Conservation (phyloP, 257 asterid genomes). For the Oldenlandia corymbosa region DNA sequence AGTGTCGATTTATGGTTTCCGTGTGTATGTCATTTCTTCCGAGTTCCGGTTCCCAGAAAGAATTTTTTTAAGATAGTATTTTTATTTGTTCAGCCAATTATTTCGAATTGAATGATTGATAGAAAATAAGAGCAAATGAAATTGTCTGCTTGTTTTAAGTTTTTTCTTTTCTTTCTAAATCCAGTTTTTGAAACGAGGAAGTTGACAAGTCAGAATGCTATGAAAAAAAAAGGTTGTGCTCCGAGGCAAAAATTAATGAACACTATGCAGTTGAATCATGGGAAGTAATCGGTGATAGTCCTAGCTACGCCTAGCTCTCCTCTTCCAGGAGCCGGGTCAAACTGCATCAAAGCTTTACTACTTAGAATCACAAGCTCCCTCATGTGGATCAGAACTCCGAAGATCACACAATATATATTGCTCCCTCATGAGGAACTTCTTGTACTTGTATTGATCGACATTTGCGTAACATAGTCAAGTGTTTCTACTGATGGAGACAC, state of each 20-base stretch:
- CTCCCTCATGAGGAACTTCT: slow-evolving; percentile 90
- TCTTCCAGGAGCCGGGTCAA: slow-evolving; percentile 85
- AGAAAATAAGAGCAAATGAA: no score
- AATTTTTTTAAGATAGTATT: no score
- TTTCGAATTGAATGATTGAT: no score
- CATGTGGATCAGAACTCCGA: slow-evolving; percentile 84
- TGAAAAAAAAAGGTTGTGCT: no score
- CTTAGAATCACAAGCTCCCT: slow-evolving; percentile 27
- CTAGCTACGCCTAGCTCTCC: slow-evolving; percentile 88
- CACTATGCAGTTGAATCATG: slow-evolving; percentile 35
- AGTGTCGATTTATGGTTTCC: no score
- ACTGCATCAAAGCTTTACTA: slow-evolving; percentile 30
- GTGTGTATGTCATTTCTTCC: no score
- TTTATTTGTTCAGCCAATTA: no score
- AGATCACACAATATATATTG: slow-evolving; percentile 92
- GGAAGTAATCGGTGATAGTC: slow-evolving; percentile 80
- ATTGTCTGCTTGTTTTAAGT: no score
- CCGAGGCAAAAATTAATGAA: slow-evolving; percentile 17
- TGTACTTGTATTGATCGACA: slow-evolving; percentile 81
- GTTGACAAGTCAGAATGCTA: no score
- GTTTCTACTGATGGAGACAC: slow-evolving; percentile 83
- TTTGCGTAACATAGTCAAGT: slow-evolving; percentile 60
- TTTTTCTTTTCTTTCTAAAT: no score
- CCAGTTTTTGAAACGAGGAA: no score
- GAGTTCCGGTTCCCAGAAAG: no score